Percentiles rank a stretch among this genome's conserved stretches.
These are phyloP conservation scores for Pyrenula aspistea DNA, from an alignment of 495 filamentous ascomycete genomes.

Conservation along the genomic window DNA sequence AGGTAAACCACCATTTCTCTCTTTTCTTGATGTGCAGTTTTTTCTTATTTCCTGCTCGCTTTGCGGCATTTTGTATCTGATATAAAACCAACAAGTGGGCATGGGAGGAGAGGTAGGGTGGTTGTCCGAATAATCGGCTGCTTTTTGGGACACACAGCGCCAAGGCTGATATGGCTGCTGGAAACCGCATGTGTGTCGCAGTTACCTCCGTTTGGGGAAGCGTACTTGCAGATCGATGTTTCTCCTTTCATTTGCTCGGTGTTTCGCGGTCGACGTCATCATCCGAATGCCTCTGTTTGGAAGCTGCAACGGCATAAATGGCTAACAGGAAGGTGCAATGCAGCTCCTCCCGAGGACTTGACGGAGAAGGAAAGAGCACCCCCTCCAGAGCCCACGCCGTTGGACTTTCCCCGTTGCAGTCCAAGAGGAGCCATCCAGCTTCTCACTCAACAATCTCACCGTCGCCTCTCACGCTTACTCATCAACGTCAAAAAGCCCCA, in stretches of 20 bases:
- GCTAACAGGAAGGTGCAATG: not conserved
- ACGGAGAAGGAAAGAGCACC: conserved; percentile 30
- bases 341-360: conserved; percentile 17
- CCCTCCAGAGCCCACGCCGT: conserved; percentile 30
- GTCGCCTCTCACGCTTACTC: conserved; percentile 28
- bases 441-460: conserved; percentile 17
- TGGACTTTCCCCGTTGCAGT: conserved; percentile 36
- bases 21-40: no score
- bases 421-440: conserved; percentile 14
- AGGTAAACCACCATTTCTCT: not conserved
- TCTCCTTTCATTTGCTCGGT: not conserved
- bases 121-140: no score
- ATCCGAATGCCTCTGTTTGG: not conserved
- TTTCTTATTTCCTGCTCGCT: no score
- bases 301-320: not conserved
- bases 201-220: not conserved
- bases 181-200: not conserved
- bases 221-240: not conserved
- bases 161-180: not conserved
- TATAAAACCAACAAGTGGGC: no score
- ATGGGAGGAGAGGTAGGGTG: no score
- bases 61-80: no score
- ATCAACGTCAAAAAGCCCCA: conserved; percentile 37
- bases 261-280: not conserved
- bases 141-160: not conserved